A percentile compares a stretch with the other conserved stretches of the same genome.
Conservation (phyloP, 1,284 basidiomycete genomes). For the Cystobasidium pallidum region DNA sequence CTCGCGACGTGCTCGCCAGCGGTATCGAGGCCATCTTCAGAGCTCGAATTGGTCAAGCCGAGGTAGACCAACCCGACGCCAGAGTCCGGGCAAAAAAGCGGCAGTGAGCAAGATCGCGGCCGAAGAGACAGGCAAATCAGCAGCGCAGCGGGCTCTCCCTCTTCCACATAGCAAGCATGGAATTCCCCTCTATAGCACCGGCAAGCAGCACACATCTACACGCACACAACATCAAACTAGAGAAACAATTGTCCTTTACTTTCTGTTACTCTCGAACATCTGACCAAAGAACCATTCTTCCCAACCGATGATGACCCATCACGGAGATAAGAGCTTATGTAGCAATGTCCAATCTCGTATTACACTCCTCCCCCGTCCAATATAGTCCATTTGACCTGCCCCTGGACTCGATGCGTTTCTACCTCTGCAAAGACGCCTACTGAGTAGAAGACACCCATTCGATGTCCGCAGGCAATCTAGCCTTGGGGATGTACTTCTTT, state of each 20-base stretch:
- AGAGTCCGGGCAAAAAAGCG: not conserved
- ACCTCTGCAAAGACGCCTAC: no score
- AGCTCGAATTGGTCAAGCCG: not conserved
- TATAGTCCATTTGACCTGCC: no score
- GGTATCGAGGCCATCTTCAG: slow-evolving; percentile 11
- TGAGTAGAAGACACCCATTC: slow-evolving; percentile 22
- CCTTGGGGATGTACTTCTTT: slow-evolving; percentile 3
- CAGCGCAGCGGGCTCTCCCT: not conserved
- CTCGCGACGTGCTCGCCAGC: slow-evolving; percentile 21
- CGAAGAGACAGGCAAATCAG: not conserved
- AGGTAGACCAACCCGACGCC: not conserved
- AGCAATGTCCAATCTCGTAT: no score
- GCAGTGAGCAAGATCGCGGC: slow-evolving; percentile 12
- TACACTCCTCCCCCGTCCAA: no score
- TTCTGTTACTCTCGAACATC: not conserved
- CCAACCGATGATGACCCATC: no score
- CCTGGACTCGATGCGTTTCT: no score
- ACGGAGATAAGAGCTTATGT: no score
- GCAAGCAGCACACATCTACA: not conserved
- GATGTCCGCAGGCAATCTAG: slow-evolving; percentile 22
- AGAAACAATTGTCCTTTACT: not conserved
- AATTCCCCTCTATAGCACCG: slow-evolving; percentile 1
- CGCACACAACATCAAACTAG: not conserved
- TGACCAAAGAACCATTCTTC: not conserved
- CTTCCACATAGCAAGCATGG: no score